Evolutionary conservation across 345 rosid species (phyloP).

Genomic region (Abelmoschus esculentus): DNA sequence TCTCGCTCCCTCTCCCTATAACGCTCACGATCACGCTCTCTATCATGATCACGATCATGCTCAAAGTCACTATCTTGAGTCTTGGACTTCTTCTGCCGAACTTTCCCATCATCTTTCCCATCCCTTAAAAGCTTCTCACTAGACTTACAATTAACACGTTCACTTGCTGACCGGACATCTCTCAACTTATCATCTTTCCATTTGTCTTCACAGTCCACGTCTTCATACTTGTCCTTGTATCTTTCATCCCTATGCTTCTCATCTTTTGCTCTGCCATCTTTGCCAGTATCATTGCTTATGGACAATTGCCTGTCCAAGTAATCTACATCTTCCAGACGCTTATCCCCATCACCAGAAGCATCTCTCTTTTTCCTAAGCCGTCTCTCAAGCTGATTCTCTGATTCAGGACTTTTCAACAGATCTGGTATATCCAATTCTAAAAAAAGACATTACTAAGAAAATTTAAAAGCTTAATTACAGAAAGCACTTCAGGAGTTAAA

Average conservation of each 20-base stretch:
- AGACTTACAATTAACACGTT: slow-evolving; percentile 34
- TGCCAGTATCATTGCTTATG: slow-evolving; percentile 39
- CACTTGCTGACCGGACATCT: neutral
- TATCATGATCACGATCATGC: slow-evolving; percentile 32
- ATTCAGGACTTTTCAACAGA: slow-evolving; percentile 39
- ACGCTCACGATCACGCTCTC: slow-evolving; percentile 17
- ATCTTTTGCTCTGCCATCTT: slow-evolving; percentile 55
- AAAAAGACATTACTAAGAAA: neutral
- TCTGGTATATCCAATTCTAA: slow-evolving; percentile 47
- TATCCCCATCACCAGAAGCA: slow-evolving; percentile 48
- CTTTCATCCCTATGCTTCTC: slow-evolving; percentile 59
- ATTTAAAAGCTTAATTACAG: neutral
- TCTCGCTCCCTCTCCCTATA: slow-evolving; percentile 36
- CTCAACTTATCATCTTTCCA: slow-evolving; percentile 21
- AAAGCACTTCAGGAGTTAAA: neutral
- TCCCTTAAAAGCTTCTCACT: slow-evolving; percentile 49
- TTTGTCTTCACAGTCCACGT: slow-evolving; percentile 45
- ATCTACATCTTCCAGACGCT: slow-evolving; percentile 53
- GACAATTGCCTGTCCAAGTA: slow-evolving; percentile 33
- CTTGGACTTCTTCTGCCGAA: slow-evolving; percentile 47
- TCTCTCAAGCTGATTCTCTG: slow-evolving; percentile 49
- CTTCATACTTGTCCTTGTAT: slow-evolving; percentile 50
- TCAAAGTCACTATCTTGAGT: slow-evolving; percentile 45
- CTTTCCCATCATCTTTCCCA: slow-evolving; percentile 42
- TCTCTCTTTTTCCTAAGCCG: slow-evolving; percentile 59